Percentiles rank a stretch among this genome's conserved stretches.
Evolutionary conservation across 1,139 yeast genomes (phyloP).

Genomic region (Lodderomyces beijingensis): DNA sequence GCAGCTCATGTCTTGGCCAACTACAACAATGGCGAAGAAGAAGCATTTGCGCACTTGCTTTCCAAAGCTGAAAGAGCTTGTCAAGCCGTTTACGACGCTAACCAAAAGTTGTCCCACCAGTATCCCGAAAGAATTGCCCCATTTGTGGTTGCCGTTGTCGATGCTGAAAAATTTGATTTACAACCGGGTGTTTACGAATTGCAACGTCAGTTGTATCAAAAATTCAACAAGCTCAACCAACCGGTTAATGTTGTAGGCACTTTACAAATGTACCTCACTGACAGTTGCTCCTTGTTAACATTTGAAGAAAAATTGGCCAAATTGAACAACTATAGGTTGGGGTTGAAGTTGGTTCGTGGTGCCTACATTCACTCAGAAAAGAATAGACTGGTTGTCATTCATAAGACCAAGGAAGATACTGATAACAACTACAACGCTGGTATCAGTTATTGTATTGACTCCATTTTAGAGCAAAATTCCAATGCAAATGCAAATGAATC

Average conservation of each 20-base stretch:
- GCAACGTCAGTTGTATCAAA: slow-evolving; percentile 76
- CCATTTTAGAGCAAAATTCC: slow-evolving; percentile 39
- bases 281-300: slow-evolving; percentile 58
- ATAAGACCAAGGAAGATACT: slow-evolving; percentile 70
- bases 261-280: slow-evolving; percentile 84
- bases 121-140: slow-evolving; percentile 75
- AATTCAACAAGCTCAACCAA: slow-evolving; percentile 58
- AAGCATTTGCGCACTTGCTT: slow-evolving; percentile 58
- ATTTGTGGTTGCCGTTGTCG: slow-evolving; percentile 80
- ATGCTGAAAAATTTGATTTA: slow-evolving; percentile 85
- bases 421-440: slow-evolving; percentile 75
- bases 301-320: slow-evolving; percentile 64
- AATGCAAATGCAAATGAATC: slow-evolving; percentile 42
- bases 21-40: slow-evolving; percentile 40
- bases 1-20: slow-evolving; percentile 73
- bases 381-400: slow-evolving; percentile 62
- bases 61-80: slow-evolving; percentile 59
- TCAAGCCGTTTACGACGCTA: slow-evolving; percentile 53
- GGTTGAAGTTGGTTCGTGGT: slow-evolving; percentile 93
- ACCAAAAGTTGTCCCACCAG: slow-evolving; percentile 38
- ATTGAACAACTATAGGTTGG: slow-evolving; percentile 64
- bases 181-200: slow-evolving; percentile 90
- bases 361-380: slow-evolving; percentile 93
- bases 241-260: slow-evolving; percentile 83
- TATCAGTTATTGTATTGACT: slow-evolving; percentile 57